phyloP scores from a whole-genome alignment of 257 asterid species.

The Anisodus acutangulus region DNA sequence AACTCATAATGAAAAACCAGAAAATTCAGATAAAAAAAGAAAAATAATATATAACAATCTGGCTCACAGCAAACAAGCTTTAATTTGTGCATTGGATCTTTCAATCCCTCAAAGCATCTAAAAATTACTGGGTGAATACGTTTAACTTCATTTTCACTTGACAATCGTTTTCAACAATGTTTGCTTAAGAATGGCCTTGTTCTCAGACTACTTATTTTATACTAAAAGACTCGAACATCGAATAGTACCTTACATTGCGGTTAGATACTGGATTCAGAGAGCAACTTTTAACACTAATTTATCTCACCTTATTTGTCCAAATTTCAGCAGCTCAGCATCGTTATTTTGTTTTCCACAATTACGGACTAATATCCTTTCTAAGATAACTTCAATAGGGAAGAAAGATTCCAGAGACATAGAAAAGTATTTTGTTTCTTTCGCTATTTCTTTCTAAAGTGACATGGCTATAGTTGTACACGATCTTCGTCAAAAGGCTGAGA shows the following conservation, averaged over 20 bases:
- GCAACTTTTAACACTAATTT: not conserved
- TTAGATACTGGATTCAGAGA: not conserved
- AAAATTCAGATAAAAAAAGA: not conserved
- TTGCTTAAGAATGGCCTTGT: conserved; percentile 4
- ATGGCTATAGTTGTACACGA: not conserved
- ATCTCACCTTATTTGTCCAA: not conserved
- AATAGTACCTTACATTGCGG: not conserved
- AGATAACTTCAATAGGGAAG: not conserved
- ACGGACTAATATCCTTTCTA: not conserved
- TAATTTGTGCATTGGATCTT: not conserved
- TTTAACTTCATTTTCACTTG: not conserved
- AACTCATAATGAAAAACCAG: not conserved
- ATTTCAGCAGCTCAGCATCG: not conserved
- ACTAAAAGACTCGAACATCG: not conserved
- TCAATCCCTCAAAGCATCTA: not conserved
- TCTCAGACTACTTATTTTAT: not conserved
- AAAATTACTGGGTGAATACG: not conserved
- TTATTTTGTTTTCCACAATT: not conserved
- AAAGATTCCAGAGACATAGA: not conserved
- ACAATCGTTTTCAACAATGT: not conserved
- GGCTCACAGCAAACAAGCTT: not conserved
- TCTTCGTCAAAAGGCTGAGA: not conserved
- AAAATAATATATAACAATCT: not conserved
- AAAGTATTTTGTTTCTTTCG: not conserved
- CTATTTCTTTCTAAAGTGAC: not conserved